Evolutionary conservation across 805 yeast species (phyloP).

Genomic region (Candida maltosa): DNA sequence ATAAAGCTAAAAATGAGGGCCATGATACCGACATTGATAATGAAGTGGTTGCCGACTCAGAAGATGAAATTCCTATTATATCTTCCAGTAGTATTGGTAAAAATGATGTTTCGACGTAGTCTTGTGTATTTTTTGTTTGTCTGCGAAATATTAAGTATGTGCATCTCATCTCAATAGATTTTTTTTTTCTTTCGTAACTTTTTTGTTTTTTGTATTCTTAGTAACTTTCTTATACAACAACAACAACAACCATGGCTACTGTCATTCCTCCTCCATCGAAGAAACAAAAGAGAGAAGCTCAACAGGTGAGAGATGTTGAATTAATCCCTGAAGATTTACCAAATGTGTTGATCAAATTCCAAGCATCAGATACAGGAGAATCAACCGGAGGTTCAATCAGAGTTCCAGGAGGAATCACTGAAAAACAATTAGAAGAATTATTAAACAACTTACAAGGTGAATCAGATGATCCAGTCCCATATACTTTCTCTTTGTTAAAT

Average conservation of each 20-base stretch:
- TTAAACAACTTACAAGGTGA: constrained; percentile 74
- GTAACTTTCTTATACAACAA: not conserved
- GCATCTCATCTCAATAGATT: too few relatives aligned
- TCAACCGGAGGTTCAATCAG: constrained; percentile 78
- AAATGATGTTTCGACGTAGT: too few relatives aligned
- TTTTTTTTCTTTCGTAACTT: constrained; percentile 2
- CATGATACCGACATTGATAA: not conserved
- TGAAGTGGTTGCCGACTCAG: constrained; percentile 1
- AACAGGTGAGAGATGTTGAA: constrained; percentile 71
- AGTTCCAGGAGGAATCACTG: constrained; percentile 87
- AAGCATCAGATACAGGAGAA: constrained; percentile 92
- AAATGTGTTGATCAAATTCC: constrained; percentile 81
- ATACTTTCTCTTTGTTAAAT: constrained; percentile 68
- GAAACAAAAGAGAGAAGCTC: constrained; percentile 80
- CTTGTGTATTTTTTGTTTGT: too few relatives aligned
- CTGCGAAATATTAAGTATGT: too few relatives aligned
- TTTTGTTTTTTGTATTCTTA: not conserved
- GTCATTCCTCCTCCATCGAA: constrained; percentile 91
- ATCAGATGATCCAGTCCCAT: constrained; percentile 84
- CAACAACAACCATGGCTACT: constrained; percentile 69
- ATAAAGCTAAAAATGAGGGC: not conserved
- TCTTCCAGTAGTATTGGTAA: too few relatives aligned
- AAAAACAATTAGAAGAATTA: constrained; percentile 82
- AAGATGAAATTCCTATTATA: constrained; percentile 1
- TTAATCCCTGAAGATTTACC: constrained; percentile 78